Base-by-base conservation (phyloP, 2,329 filamentous ascomycete species). In the Curvularia verruculosa region DNA sequence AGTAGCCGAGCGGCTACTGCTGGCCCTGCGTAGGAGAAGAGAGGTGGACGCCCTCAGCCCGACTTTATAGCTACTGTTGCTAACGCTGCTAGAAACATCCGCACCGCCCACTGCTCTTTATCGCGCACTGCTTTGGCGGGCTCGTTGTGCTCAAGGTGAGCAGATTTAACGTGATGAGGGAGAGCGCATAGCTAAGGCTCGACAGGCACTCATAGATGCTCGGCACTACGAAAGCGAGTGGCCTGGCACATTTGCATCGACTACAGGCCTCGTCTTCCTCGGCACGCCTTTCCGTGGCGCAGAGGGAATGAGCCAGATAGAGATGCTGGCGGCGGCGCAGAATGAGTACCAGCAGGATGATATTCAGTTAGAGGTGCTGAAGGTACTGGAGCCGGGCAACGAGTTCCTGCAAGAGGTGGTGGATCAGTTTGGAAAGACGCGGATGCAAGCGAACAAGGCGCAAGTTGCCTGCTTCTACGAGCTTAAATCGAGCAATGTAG, bases 121-220 rank as follows among this genome's bases (percentile, higher is more conserved):
- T 71, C 40, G 67, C 67, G 28, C 64, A 71, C 52, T 64, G 64
- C 49, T 69, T 70, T 52, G 62, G 66, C 51, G 68, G 68, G 37
- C 59, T 69, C n/a, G n/a, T n/a, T n/a, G n/a, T n/a, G n/a, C n/a
- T n/a, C n/a, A n/a, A n/a, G n/a, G 65, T 65, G 48, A 59, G 58
- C 7, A 53, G 24, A 19, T 18, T 24, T 13, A 43, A 15, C 15
- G 40, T 43, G 37, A 8, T 10, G 19, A 40, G 19, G 19, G 19
- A 40, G 1, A 40, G 48, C 19, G 43, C 23, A 28, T 6, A 7
- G 24, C 41, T 44, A 31, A 49, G 7, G 4, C 45, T 39, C 12
- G n/a, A 10, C 29, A 68, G 65, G 58, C 64, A 43, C 57, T 69
- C 9, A 18, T 64, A 6, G 59, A 67, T 10, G 63, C 61, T 43